Base-by-base conservation (phyloP, 2,329 filamentous ascomycete species). In the Sporothrix euskadiensis region DNA sequence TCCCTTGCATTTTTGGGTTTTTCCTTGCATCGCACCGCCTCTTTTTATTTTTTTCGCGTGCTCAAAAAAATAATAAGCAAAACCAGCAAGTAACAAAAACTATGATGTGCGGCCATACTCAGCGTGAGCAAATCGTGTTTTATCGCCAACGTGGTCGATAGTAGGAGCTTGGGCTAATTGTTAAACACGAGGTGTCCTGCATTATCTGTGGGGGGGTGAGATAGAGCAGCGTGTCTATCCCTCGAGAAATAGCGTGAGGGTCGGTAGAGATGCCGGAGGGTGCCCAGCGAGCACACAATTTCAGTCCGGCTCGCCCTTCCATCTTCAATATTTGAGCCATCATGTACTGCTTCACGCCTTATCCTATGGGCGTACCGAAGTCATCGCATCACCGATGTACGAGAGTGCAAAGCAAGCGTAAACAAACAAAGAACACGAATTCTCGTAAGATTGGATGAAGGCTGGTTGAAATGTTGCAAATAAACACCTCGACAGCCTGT, bases 11-110 rank as follows among this genome's bases (percentile, higher is more conserved):
- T 63, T 66, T 9, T 35, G 5, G 8, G 8, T 2, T 35, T 65
- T 16, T 22, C 63, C 63, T 66, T 66, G 41, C 63, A 47, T 66
- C 12, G 63, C 63, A 32, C 44, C 14, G 41, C 26, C 63, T 66
- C 41, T 66, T 30, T 6, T 66, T 26, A 3, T 63, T 12, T 56
- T 56, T 22, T 65, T 22, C 30, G 26, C 26, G 54, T 57, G 54
- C 9, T 14, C 10, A 12, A 4, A 26, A 6, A 10, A 12, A 4
- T 56, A 6, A 10, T 9, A 5, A 22, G 52, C 52, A 56, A 63
- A 41, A 63, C 16, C 32, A 41, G 59, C 59, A 63, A 49, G 3
- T 7, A 7, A 9, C 6, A 14, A 16, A 26, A 49, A 12, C 19
- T 66, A 41, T 49, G 22, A 49, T 19, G 63, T 22, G 59, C 59